Conservation (phyloP, 805 yeast genomes). For the Helenozyma baotianmanensis region DNA sequence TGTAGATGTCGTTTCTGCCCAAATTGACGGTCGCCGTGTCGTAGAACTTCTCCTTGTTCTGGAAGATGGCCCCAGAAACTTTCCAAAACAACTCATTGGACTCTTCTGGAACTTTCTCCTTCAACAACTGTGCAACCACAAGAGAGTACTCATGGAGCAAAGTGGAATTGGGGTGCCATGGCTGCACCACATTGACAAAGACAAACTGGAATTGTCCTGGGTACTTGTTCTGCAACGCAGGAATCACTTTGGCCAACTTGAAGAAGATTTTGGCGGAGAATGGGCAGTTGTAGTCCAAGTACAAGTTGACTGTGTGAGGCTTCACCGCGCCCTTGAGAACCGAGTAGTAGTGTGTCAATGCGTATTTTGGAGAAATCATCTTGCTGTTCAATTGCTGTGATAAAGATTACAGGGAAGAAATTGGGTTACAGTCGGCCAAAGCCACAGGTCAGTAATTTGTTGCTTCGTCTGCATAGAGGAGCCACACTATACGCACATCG, state of each 20-base stretch:
- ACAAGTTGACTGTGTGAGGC: slow-evolving; percentile 54
- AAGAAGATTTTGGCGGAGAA: slow-evolving; percentile 62
- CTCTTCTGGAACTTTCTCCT: slow-evolving; percentile 17
- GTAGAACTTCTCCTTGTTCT: slow-evolving; percentile 49
- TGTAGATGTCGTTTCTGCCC: slow-evolving; percentile 53
- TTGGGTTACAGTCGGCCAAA: not conserved
- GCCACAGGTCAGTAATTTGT: no score
- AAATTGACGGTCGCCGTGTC: slow-evolving; percentile 56
- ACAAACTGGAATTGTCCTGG: slow-evolving; percentile 55
- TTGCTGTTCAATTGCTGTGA: not conserved
- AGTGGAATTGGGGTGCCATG: slow-evolving; percentile 82
- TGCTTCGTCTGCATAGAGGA: no score
- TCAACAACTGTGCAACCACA: slow-evolving; percentile 65
- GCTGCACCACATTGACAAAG: slow-evolving; percentile 75
- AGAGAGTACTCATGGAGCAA: slow-evolving; percentile 66
- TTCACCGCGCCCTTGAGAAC: slow-evolving; percentile 11
- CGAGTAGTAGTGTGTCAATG: slow-evolving; percentile 32
- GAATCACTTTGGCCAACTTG: slow-evolving; percentile 52
- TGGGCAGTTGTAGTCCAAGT: slow-evolving; percentile 75
- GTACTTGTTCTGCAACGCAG: slow-evolving; percentile 40
- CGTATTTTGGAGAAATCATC: slow-evolving; percentile 43
- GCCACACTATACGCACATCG: no score
- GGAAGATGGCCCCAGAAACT: slow-evolving; percentile 53
- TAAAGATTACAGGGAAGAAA: not conserved
- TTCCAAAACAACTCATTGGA: slow-evolving; percentile 37